Evolutionary conservation across 2,329 filamentous ascomycete genomes (phyloP).

Genomic region (Fusarium aywerte): DNA sequence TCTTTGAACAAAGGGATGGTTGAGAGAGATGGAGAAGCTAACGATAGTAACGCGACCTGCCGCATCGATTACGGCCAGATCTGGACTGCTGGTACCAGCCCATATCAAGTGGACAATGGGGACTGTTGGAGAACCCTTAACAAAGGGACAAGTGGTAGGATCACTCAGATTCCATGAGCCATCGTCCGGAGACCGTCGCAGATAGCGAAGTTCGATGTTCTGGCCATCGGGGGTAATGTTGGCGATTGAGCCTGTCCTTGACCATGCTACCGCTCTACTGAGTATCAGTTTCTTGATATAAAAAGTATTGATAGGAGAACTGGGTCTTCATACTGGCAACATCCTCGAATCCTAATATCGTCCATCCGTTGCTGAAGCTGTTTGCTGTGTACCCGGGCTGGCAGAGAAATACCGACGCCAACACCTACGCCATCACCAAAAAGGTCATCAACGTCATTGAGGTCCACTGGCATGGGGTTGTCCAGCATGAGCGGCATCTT

Average conservation of each 20-base stretch:
- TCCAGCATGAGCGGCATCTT: conserved; percentile 59
- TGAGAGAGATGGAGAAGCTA: conserved; percentile 76
- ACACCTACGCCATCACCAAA: conserved; percentile 78
- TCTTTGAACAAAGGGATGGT: conserved; percentile 72
- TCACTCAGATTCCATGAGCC: conserved; percentile 82
- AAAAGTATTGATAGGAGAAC: background rate
- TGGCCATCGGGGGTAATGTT: conserved; percentile 79
- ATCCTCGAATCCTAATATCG: conserved; percentile 79
- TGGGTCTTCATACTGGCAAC: conserved; percentile 75
- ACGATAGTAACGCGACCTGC: conserved; percentile 81
- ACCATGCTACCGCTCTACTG: conserved; percentile 83
- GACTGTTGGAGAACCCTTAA: conserved; percentile 71
- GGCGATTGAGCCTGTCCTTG: conserved; percentile 85
- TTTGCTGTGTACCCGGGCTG: conserved; percentile 60
- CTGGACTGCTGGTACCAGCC: conserved; percentile 76
- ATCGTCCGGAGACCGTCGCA: conserved; percentile 74
- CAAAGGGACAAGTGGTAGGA: conserved; percentile 70
- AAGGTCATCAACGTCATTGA: conserved; percentile 76
- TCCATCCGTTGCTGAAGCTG: conserved; percentile 79
- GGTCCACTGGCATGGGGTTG: conserved; percentile 59
- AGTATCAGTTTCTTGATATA: conserved; percentile 23
- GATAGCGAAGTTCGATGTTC: conserved; percentile 76
- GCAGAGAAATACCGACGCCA: conserved; percentile 67
- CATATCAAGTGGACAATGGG: conserved; percentile 84
- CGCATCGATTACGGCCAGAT: conserved; percentile 85